Base-by-base conservation (phyloP, 495 filamentous ascomycete species). In the Hypomontagnella monticulosa region DNA sequence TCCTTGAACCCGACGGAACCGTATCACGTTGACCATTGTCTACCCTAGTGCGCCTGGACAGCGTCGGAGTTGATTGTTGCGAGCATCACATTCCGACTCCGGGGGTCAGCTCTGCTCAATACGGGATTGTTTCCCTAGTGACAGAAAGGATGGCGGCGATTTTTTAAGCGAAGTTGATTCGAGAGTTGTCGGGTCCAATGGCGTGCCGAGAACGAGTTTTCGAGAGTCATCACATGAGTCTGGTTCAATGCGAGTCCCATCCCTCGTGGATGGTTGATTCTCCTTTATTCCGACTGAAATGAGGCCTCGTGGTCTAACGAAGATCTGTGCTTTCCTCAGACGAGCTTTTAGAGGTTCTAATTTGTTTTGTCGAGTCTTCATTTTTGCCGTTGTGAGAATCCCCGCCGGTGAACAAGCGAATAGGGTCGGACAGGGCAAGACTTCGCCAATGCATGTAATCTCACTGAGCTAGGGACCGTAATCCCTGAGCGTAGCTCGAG, bases 211-310 rank as follows among this genome's bases (percentile, higher is more conserved):
- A 44, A 71, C n/a, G 50, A 20, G 59, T 14, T 37, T 12, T 44
- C 34, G 10, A 38, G 43, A 60, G 23, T 42, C 55, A 63, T 71
- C 68, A 71, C 68, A 71, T 71, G 68, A 71, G 63, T 55, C 46
- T 51, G n/a, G 27, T 53, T 67, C 53, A 57, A 71, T 71, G 68
- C 68, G 68, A 67, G 68, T 63, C 53, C 27, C 32, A 40, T 37
- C 37, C 32, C 18, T 67, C 37, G 59, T 70, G 67, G 61, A 69
- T 70, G 63, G 68, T 58, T 63, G 63, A 67, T 64, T 61, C 54
- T 64, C 65, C 54, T 69, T 63, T 69, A 57, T 61, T 36, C 66
- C 66, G 66, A 69, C 37, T 10, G 38, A 64, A 55, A 61, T 69
- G 51, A 60, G 32, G 43, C 40, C 50, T 64, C 60, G 55, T 69